These are phyloP conservation scores for Solanum verrucosum DNA, from an alignment of 257 asterid species.

Conservation along the genomic window DNA sequence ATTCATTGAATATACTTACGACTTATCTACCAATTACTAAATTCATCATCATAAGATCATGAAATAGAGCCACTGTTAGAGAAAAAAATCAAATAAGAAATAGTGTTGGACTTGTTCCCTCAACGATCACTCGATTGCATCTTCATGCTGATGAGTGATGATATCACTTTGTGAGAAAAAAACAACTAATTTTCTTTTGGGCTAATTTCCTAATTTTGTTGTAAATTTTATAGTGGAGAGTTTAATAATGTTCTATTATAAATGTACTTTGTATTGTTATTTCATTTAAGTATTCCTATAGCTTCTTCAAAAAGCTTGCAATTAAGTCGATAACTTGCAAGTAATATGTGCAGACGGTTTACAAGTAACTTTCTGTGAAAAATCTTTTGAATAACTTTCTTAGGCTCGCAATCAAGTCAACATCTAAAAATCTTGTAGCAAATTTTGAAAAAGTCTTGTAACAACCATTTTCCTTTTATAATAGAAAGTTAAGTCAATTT, in stretches of 20 bases:
- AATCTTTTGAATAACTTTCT: too few species aligned
- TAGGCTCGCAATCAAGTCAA: too few species aligned
- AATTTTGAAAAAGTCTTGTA: not conserved
- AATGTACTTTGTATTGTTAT: not conserved
- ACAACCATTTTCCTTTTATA: not conserved
- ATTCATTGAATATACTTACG: too few species aligned
- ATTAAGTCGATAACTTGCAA: too few species aligned
- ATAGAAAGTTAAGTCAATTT: not conserved
- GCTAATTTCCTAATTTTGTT: not conserved
- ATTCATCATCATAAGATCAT: not conserved
- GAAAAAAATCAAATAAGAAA: not conserved
- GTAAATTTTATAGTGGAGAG: not conserved
- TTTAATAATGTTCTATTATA: too few species aligned
- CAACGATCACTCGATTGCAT: not conserved
- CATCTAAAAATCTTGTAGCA: not conserved
- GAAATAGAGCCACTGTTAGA: not conserved
- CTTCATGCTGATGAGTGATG: not conserved
- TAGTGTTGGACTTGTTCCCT: too few species aligned
- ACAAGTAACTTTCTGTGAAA: too few species aligned
- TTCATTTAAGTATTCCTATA: too few species aligned
- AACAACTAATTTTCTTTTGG: not conserved
- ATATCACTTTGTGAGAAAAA: not conserved
- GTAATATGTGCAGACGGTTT: fast-evolving
- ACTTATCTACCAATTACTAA: not conserved
- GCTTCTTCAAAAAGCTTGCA: not conserved